phyloP scores from a whole-genome alignment of 176 grass and related monocot genomes.

The Metroxylon sagu region DNA sequence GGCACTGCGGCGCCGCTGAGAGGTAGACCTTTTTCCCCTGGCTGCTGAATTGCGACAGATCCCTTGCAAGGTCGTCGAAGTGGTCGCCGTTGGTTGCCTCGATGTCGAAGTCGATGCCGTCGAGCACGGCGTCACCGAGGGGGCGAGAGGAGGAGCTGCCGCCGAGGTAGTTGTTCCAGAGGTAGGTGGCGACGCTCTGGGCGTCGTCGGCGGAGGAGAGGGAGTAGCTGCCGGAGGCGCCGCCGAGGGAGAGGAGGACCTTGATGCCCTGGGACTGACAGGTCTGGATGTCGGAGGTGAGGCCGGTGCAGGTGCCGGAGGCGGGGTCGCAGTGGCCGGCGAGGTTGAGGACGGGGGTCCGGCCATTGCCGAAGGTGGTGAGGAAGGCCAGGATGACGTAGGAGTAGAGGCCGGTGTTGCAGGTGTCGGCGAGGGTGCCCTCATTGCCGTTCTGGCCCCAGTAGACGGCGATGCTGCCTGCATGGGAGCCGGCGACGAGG shows the following conservation, averaged over 20 bases:
- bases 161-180: slow-evolving; percentile 57
- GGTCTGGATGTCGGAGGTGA: slow-evolving; percentile 31
- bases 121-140: slow-evolving; percentile 56
- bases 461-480: slow-evolving; percentile 61
- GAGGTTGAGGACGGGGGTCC: slow-evolving; percentile 43
- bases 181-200: slow-evolving; percentile 47
- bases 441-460: slow-evolving; percentile 63
- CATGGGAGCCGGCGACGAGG: slow-evolving; percentile 18
- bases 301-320: slow-evolving; percentile 27
- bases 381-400: slow-evolving; percentile 44
- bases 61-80: slow-evolving; percentile 36
- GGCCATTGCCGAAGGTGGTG: slow-evolving; percentile 53
- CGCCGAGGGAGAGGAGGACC: slow-evolving; percentile 75
- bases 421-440: slow-evolving; percentile 46
- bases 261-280: slow-evolving; percentile 39
- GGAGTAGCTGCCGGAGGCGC: slow-evolving; percentile 19
- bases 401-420: slow-evolving; percentile 41
- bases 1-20: slow-evolving; percentile 45
- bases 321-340: slow-evolving; percentile 35
- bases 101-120: slow-evolving; percentile 74
- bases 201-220: slow-evolving; percentile 45
- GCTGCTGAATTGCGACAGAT: slow-evolving; percentile 20
- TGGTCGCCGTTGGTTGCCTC: slow-evolving; percentile 21
- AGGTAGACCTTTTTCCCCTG: slow-evolving; percentile 20
- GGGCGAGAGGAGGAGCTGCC: slow-evolving; percentile 26